Percentiles rank a stretch among this genome's conserved stretches.
phyloP scores from a whole-genome alignment of 495 filamentous ascomycete species.

The Cenococcum geophilum region DNA sequence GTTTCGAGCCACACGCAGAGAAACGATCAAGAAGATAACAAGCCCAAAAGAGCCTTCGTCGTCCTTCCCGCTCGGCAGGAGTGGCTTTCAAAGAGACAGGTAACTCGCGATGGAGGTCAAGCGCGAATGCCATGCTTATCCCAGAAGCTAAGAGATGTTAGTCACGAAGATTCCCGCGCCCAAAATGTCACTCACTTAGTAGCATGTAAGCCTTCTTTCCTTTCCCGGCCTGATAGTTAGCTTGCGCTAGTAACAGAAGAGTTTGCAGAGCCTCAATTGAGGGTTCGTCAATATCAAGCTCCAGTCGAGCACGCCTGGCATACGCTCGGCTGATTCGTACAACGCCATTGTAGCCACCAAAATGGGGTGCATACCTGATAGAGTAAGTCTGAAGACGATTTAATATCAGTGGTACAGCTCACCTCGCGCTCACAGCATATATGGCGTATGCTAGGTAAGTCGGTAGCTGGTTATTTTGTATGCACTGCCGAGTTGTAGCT shows the following conservation, averaged over 20 bases:
- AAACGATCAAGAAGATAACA: conserved; percentile 80
- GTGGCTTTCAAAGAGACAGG: conserved; percentile 52
- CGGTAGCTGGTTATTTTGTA: conserved; percentile 61
- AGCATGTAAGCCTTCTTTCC: conserved; percentile 84
- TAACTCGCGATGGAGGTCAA: conserved; percentile 67
- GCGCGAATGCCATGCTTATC: conserved; percentile 71
- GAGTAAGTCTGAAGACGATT: conserved; percentile 17
- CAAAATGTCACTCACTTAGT: conserved; percentile 50
- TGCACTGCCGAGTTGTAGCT: conserved; percentile 56
- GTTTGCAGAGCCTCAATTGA: conserved; percentile 69
- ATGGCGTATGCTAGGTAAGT: conserved; percentile 60
- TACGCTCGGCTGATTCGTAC: conserved; percentile 58
- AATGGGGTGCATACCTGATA: conserved; percentile 57
- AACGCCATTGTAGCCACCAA: conserved; percentile 54
- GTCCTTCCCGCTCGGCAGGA: conserved; percentile 61
- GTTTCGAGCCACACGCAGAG: conserved; percentile 67
- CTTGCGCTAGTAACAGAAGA: conserved; percentile 66
- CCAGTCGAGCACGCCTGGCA: conserved; percentile 56
- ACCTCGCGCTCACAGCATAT: conserved; percentile 66
- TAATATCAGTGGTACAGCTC: conserved; percentile 26
- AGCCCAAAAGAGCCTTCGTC: conserved; percentile 73
- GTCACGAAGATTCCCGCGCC: conserved; percentile 5
- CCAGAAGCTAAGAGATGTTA: conserved; percentile 53
- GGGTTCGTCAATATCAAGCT: conserved; percentile 72
- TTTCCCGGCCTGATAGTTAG: conserved; percentile 68